Conservation (phyloP, 306 rosid genomes). For the Ceratonia siliqua region DNA sequence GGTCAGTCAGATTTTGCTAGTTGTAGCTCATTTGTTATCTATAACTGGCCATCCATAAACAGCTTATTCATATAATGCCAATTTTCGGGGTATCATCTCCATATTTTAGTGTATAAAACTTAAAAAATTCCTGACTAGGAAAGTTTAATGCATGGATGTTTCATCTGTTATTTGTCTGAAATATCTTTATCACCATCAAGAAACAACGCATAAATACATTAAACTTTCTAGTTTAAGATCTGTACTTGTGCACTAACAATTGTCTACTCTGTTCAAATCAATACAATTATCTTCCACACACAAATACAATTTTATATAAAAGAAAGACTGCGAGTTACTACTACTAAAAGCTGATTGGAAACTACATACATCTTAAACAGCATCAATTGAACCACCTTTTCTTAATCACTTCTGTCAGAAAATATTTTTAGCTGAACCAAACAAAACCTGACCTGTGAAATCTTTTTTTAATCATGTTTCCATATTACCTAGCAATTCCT, state of each 20-base stretch:
- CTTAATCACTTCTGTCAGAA: constrained; percentile 11
- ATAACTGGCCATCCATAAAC: constrained; percentile 9
- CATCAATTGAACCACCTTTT: neutral
- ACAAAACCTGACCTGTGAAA: constrained; percentile 8
- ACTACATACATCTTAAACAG: neutral
- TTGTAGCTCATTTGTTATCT: neutral
- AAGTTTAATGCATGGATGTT: constrained; percentile 12
- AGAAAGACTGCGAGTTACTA: too few species aligned
- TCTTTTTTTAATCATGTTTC: constrained; percentile 17
- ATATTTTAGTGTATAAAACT: constrained; percentile 4
- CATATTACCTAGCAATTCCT: constrained; percentile 1
- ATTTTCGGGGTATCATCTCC: neutral
- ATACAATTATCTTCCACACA: too few species aligned
- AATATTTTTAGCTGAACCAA: constrained; percentile 22
- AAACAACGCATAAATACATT: too few species aligned
- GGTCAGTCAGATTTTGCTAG: constrained; percentile 2
- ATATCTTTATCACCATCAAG: too few species aligned
- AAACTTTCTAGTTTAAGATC: too few species aligned
- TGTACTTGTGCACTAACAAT: too few species aligned
- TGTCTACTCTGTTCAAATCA: too few species aligned
- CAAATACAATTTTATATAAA: too few species aligned
- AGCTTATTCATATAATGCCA: neutral
- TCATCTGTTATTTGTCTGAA: too few species aligned
- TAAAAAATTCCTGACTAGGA: neutral
- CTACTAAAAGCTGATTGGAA: too few species aligned